Evolutionary conservation across 2,329 filamentous ascomycete genomes (phyloP).

Genomic region (Escovopsis weberi): DNA sequence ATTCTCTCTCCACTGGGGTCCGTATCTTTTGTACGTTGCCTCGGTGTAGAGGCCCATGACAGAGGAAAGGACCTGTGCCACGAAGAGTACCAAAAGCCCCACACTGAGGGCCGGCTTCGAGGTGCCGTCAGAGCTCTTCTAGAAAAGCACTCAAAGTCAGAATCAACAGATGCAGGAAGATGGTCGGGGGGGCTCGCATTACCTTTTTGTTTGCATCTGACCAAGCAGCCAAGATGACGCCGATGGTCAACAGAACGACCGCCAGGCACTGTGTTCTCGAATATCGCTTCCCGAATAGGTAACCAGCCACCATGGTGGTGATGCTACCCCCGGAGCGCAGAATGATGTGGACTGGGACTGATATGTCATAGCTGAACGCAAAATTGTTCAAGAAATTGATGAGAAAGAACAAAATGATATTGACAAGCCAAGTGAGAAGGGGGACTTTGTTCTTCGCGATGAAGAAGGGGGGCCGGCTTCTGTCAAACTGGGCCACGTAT

Average conservation of each 20-base stretch:
- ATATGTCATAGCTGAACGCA: constrained; percentile 94
- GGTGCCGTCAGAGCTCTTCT: background rate
- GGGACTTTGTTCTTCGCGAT: constrained; percentile 68
- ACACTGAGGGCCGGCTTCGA: constrained; percentile 27
- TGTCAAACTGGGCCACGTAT: constrained; percentile 60
- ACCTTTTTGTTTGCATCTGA: constrained; percentile 80
- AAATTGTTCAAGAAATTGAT: constrained; percentile 97
- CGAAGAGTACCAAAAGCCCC: constrained; percentile 68
- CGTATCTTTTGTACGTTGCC: constrained; percentile 71
- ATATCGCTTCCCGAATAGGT: constrained; percentile 73
- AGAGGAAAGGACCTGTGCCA: constrained; percentile 81
- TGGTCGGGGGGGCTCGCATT: constrained; percentile 10
- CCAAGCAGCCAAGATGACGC: constrained; percentile 78
- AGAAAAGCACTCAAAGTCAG: background rate
- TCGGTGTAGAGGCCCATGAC: constrained; percentile 95
- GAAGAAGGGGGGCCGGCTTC: constrained; percentile 52
- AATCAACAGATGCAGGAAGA: background rate
- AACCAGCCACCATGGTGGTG: constrained; percentile 86
- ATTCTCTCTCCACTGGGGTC: constrained; percentile 87
- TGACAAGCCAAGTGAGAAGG: constrained; percentile 69
- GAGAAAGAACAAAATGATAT: constrained; percentile 78
- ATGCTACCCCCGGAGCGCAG: constrained; percentile 89
- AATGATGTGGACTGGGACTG: constrained; percentile 93
- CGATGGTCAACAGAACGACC: constrained; percentile 69
- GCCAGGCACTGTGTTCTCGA: constrained; percentile 65